Conservation (phyloP, 1,284 basidiomycete genomes). For the Meira miltonrushii region DNA sequence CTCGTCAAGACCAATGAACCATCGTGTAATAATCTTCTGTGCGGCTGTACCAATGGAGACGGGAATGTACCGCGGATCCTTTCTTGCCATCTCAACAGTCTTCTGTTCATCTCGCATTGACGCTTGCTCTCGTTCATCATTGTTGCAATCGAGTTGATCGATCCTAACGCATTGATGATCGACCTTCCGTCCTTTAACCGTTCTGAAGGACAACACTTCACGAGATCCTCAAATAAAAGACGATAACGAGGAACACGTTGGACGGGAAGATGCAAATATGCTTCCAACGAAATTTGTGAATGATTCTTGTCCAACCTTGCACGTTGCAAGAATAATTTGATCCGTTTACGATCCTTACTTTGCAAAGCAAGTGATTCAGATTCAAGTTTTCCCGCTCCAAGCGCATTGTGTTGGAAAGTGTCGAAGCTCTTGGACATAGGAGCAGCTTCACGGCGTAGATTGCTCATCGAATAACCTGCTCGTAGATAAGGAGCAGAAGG, state of each 20-base stretch:
- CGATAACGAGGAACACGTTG: slow-evolving; percentile 95
- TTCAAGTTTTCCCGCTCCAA: background rate
- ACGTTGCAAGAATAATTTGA: slow-evolving; percentile 45
- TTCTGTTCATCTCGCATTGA: slow-evolving; percentile 36
- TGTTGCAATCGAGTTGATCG: slow-evolving; percentile 41
- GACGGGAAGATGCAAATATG: slow-evolving; percentile 86
- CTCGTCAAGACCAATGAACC: slow-evolving; percentile 75
- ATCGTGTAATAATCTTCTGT: slow-evolving; percentile 64
- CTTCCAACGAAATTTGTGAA: slow-evolving; percentile 92
- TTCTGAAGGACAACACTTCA: slow-evolving; percentile 31
- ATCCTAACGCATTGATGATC: slow-evolving; percentile 29
- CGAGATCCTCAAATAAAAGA: slow-evolving; percentile 60
- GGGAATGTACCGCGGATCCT: slow-evolving; percentile 80
- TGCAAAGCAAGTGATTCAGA: slow-evolving; percentile 11
- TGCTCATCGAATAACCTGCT: background rate
- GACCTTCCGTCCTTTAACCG: slow-evolving; percentile 20
- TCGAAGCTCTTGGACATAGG: background rate
- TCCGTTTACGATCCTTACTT: slow-evolving; percentile 31
- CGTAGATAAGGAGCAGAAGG: slow-evolving; percentile 8
- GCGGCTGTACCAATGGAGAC: slow-evolving; percentile 93
- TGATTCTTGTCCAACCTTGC: slow-evolving; percentile 64
- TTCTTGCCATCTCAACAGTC: slow-evolving; percentile 64
- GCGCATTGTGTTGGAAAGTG: background rate
- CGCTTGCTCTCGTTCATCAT: slow-evolving; percentile 55
- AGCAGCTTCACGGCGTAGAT: background rate